Base-by-base conservation (phyloP, 768 basidiomycete genomes). In the Leccinum imitatum region DNA sequence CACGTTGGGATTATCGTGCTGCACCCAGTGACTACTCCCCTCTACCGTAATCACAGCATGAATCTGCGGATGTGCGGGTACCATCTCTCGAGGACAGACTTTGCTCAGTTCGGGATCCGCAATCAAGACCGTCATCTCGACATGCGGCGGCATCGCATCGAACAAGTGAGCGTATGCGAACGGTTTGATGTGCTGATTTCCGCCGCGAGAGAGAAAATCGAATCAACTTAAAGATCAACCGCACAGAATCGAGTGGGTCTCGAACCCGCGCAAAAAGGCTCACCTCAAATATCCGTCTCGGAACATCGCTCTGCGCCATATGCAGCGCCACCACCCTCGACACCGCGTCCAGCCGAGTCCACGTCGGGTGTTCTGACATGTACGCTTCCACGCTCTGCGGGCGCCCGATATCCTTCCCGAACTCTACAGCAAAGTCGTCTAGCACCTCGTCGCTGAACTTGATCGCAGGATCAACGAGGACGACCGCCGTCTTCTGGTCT, bases 11-110 rank as follows among this genome's bases (percentile, higher is more conserved):
- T 61, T 10, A 3, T 64, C 63, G 52, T 62, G 53, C 33, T 66
- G 65, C 44, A 69, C 56, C 59, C 60, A 66, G 48, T 66, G 67
- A 39, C 59, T 14, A 33, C 59, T 59, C 21, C 57, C 64, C n/a
- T 51, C 39, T 2, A 66, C 54, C 30, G 17, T 53, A 4, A 55
- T 8, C 11, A 59, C 53, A 13, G 19, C 17, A 39, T 31, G 57
- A 30, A 59, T 62, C 44, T 54, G 58, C 1, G 56, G 52, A 48
- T 62, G 56, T 41, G 37, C 30, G 14, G 57, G 59, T 2, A 64
- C 44, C 15, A 21, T 8, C 17, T 63, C 67, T 1, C 35, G 33
- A 27, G 54, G 60, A 39, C 59, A 63, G 2, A 56, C 4, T 7
- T n/a, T 17, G 7, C 58, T 57, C 7, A 57, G 46, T 33, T 50